Base-by-base conservation (phyloP, 192 early-diverging fungal species). In the Phycomyces nitens region DNA sequence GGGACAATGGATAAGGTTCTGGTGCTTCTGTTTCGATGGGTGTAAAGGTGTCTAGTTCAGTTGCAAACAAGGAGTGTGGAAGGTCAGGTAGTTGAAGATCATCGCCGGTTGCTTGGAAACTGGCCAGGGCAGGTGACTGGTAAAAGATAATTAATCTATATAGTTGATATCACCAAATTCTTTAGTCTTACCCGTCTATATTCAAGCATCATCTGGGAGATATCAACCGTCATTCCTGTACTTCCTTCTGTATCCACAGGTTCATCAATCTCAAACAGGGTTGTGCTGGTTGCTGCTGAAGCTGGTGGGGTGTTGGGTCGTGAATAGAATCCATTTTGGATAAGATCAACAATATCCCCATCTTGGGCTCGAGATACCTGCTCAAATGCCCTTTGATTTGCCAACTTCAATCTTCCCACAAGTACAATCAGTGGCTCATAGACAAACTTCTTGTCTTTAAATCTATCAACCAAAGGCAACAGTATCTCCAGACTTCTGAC, bases 351-450 rank as follows among this genome's bases (percentile, higher is more conserved):
- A 21, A 63, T 24, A 7, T 2, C 34, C 18, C 26, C 58, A 52
- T 53, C 61, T 6, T 51, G 51, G 0, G 49, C 38, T 3, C 34
- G 26, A 18, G 62, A 43, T 3, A 65, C 51, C 14, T 24, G 24
- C 7, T 73, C 66, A 42, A 73, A 73, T 11, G 59, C 56, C 15
- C 51, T 54, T 11, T 63, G 20, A 63, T 73, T 62, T 15, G 55
- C 49, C 4, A 67, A 6, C 14, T 47, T 40, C 29, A 73, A 22
- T 15, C 56, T 54, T 14, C 62, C 41, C 3, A 73, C 59, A 5
- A 73, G 24, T 3, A 24, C 20, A 3, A 68, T 10, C 34, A 74
- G 21, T 14, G 58, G 22, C 0, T 7, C 12, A 16, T 60, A 66
- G 23, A 22, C 26, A 23, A 10, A 20, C n/a, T 22, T 9, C 5